These are phyloP conservation scores for Suillus alpinus DNA, from an alignment of 768 basidiomycete genomes.

Conservation along the genomic window DNA sequence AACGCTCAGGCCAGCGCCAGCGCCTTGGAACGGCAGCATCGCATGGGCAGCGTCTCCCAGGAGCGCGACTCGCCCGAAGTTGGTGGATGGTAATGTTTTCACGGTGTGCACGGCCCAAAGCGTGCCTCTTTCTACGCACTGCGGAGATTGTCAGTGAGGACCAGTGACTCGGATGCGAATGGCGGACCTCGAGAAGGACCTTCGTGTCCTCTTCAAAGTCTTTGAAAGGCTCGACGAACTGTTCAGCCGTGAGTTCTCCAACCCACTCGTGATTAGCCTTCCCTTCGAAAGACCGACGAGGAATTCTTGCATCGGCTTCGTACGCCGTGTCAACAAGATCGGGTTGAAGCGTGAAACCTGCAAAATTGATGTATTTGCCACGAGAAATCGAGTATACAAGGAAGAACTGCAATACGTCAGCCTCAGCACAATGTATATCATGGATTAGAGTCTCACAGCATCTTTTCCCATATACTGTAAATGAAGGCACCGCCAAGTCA, in stretches of 20 bases:
- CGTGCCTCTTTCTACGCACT: slow-evolving; percentile 53
- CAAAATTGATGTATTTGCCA: slow-evolving; percentile 61
- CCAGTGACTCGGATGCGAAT: background rate
- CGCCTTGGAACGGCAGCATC: slow-evolving; percentile 42
- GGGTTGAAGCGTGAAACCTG: slow-evolving; percentile 49
- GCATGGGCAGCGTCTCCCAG: slow-evolving; percentile 43
- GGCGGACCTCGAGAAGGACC: slow-evolving; percentile 50
- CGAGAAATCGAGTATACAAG: slow-evolving; percentile 61
- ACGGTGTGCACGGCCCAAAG: slow-evolving; percentile 67
- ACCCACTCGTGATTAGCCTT: slow-evolving; percentile 47
- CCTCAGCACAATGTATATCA: background rate
- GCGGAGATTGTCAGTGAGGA: slow-evolving; percentile 5
- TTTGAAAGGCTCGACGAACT: slow-evolving; percentile 44
- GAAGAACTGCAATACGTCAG: slow-evolving; percentile 42
- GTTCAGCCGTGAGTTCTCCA: slow-evolving; percentile 40
- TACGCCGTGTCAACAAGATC: slow-evolving; percentile 51
- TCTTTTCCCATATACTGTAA: slow-evolving; percentile 56
- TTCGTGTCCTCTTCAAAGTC: slow-evolving; percentile 62
- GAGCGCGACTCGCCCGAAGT: slow-evolving; percentile 50
- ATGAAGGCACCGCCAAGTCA: background rate
- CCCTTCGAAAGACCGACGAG: slow-evolving; percentile 18
- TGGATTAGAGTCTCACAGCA: slow-evolving; percentile 31
- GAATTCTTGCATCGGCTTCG: slow-evolving; percentile 9
- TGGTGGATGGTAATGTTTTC: slow-evolving; percentile 48
- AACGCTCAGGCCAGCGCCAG: slow-evolving; percentile 43